phyloP scores from a whole-genome alignment of 176 grass and related monocot species.

The Poa annua region DNA sequence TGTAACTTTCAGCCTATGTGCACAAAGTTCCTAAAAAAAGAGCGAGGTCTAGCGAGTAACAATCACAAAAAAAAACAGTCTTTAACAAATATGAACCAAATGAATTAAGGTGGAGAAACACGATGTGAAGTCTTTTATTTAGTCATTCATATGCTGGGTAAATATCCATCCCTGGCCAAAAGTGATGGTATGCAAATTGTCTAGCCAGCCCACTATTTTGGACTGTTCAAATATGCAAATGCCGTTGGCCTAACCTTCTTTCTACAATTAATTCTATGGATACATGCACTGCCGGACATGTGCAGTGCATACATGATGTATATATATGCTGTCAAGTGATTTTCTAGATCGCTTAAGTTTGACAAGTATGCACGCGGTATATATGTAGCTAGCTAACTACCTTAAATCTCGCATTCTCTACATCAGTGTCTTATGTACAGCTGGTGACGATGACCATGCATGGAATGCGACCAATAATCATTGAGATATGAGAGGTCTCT shows the following conservation, averaged over 20 bases:
- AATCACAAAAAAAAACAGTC: neutral
- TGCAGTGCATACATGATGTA: neutral
- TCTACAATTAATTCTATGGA: slow-evolving; percentile 9
- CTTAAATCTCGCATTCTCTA: neutral
- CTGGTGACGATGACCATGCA: neutral
- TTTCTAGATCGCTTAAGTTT: slow-evolving; percentile 16
- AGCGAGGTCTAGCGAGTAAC: neutral
- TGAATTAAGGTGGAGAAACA: neutral
- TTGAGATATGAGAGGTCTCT: neutral
- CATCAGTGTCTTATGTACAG: no score
- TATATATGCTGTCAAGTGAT: slow-evolving; percentile 9
- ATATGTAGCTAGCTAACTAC: neutral
- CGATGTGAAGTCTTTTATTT: neutral
- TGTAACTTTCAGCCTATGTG: neutral
- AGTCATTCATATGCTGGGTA: neutral
- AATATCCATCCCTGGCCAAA: neutral
- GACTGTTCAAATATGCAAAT: slow-evolving; percentile 43
- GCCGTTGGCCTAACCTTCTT: slow-evolving; percentile 47
- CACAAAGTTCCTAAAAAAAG: neutral
- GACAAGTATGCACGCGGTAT: slow-evolving; percentile 4
- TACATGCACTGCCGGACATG: neutral
- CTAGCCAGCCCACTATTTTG: slow-evolving; percentile 29
- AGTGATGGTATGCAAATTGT: neutral
- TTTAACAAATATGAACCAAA: neutral
- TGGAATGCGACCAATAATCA: slow-evolving; percentile 32